Percentiles rank a stretch among this genome's conserved stretches.
phyloP scores from a whole-genome alignment of 1,284 basidiomycete genomes.

The Blastosporella zonata region DNA sequence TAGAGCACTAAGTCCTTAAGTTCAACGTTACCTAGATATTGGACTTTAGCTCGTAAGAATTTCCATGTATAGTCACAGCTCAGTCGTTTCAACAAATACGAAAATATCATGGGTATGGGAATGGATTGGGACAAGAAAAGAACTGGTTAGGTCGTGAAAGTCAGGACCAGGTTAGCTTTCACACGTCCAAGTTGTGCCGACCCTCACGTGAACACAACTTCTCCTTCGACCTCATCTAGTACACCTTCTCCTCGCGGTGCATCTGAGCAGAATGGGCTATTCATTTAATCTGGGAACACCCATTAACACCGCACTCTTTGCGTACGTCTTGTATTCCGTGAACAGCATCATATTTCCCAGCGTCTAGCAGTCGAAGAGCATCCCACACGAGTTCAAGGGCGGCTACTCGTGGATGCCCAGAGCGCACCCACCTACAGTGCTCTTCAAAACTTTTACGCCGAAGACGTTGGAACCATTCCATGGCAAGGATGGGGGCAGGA shows the following conservation, averaged over 20 bases:
- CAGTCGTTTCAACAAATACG: no score
- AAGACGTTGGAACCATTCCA: conserved; percentile 68
- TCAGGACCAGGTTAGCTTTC: background rate
- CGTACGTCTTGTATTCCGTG: conserved; percentile 77
- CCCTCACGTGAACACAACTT: background rate
- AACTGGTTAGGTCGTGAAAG: no score
- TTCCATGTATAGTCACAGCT: no score
- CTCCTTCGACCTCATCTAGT: background rate
- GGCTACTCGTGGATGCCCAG: conserved; percentile 87
- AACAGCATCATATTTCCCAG: conserved; percentile 73
- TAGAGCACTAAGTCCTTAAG: no score
- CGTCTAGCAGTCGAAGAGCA: conserved; percentile 40
- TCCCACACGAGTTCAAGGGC: conserved; percentile 70
- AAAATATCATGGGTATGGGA: no score
- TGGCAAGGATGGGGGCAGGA: conserved; percentile 67
- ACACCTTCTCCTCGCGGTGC: background rate
- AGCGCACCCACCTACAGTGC: conserved; percentile 70
- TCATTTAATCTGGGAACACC: conserved; percentile 60
- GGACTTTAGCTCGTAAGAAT: no score
- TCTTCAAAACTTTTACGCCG: conserved; percentile 77
- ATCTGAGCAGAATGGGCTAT: conserved; percentile 16
- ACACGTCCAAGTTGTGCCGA: background rate
- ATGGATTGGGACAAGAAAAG: no score
- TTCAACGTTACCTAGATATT: no score
- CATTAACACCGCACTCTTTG: conserved; percentile 69